Percentiles rank a stretch among this genome's conserved stretches.
Evolutionary conservation across 73 alveolate genomes (phyloP).

Genomic region (Tetrahymena thermophila): DNA sequence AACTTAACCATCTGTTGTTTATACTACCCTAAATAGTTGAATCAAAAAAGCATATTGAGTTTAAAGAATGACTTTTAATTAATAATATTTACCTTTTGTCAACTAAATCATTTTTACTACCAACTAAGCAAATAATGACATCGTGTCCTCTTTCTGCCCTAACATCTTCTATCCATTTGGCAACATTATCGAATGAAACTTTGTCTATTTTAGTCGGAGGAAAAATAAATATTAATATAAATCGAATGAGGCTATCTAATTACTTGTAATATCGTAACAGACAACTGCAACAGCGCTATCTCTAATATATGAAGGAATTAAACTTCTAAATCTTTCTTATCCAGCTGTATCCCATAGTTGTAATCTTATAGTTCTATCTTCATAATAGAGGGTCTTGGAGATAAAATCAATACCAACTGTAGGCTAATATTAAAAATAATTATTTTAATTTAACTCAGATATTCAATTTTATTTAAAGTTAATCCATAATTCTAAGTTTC

Average conservation of each 20-base stretch:
- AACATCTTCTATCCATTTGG: conserved; percentile 85
- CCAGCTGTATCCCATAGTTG: conserved; percentile 79
- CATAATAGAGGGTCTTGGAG: conserved; percentile 93
- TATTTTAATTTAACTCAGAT: background rate
- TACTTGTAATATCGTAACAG: conserved; percentile 66
- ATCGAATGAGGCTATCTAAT: background rate
- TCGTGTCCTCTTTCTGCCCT: conserved; percentile 73
- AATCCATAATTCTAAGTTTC: background rate
- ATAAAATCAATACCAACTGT: conserved; percentile 99
- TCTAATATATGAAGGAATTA: conserved; percentile 70
- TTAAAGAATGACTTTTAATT: too few species aligned
- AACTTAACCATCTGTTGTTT: conserved; percentile 60
- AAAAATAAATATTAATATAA: background rate
- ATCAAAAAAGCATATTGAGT: background rate
- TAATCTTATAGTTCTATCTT: conserved; percentile 77
- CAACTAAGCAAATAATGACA: conserved; percentile 73
- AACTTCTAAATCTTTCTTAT: conserved; percentile 60
- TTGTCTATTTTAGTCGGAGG: background rate
- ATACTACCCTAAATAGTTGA: conserved; percentile 8
- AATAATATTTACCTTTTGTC: conserved; percentile 55
- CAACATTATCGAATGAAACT: conserved; percentile 51
- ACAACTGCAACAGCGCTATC: conserved; percentile 78
- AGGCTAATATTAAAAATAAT: conserved; percentile 50
- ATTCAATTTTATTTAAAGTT: background rate
- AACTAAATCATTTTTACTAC: conserved; percentile 65